A percentile compares a stretch with the other conserved stretches of the same genome.
phyloP scores from a whole-genome alignment of 768 basidiomycete genomes.

The Russula compacta region DNA sequence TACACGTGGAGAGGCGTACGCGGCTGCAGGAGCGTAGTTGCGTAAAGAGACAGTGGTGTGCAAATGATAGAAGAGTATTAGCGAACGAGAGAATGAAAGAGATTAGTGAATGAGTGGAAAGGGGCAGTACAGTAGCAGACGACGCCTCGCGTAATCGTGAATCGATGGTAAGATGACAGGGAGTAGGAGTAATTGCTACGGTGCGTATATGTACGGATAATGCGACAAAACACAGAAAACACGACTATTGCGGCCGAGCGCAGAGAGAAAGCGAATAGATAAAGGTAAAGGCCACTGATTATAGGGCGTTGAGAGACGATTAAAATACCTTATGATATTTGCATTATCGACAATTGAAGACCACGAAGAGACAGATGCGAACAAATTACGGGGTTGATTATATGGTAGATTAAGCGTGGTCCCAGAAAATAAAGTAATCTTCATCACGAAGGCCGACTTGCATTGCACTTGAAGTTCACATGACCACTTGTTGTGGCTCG shows the following conservation, averaged over 20 bases:
- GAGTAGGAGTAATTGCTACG: slow-evolving; percentile 5
- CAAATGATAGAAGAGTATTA: slow-evolving; percentile 11
- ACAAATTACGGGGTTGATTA: slow-evolving; percentile 2
- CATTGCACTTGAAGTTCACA: slow-evolving; percentile 15
- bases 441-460: slow-evolving; percentile 3
- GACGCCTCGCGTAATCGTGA: slow-evolving; percentile 13
- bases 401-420: slow-evolving; percentile 9
- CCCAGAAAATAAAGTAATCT: slow-evolving; percentile 9
- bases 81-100: slow-evolving; percentile 1
- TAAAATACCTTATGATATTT: slow-evolving; percentile 7
- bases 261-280: slow-evolving; percentile 14
- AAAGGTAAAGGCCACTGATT: neutral
- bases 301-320: neutral
- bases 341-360: slow-evolving; percentile 9
- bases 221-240: slow-evolving; percentile 10
- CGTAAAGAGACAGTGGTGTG: slow-evolving; percentile 16
- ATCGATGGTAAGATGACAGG: neutral
- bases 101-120: neutral
- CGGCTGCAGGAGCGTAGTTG: slow-evolving; percentile 6
- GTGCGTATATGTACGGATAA: slow-evolving; percentile 14
- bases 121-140: slow-evolving; percentile 11
- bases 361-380: slow-evolving; percentile 11
- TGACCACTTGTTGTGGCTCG: slow-evolving; percentile 19
- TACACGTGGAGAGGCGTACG: slow-evolving; percentile 15
- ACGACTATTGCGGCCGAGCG: slow-evolving; percentile 10